phyloP scores from a whole-genome alignment of 768 basidiomycete species.

The Mycena latifolia region DNA sequence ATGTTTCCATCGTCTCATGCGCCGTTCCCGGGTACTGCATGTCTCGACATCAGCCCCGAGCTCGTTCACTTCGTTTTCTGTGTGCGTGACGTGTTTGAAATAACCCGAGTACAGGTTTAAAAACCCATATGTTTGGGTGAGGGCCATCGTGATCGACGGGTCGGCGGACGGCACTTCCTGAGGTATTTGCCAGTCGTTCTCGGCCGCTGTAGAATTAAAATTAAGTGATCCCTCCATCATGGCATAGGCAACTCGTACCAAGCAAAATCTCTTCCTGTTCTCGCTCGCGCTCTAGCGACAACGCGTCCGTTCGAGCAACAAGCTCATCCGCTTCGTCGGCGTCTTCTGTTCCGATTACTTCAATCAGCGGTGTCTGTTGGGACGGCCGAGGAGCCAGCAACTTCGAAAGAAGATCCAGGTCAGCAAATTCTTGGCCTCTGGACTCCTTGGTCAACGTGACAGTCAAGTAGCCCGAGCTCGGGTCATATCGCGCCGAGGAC shows the following conservation, averaged over 20 bases:
- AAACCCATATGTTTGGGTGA: slow-evolving; percentile 78
- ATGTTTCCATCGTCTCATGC: slow-evolving; percentile 63
- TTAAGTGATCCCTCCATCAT: not conserved
- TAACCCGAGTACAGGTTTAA: slow-evolving; percentile 81
- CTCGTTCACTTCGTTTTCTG: slow-evolving; percentile 87
- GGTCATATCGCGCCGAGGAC: slow-evolving; percentile 81
- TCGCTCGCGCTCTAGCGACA: slow-evolving; percentile 68
- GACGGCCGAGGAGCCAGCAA: slow-evolving; percentile 76
- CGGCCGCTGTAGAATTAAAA: slow-evolving; percentile 63
- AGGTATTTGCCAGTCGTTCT: slow-evolving; percentile 84
- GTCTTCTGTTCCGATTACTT: slow-evolving; percentile 63
- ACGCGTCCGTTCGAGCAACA: slow-evolving; percentile 53
- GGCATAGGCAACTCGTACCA: slow-evolving; percentile 59
- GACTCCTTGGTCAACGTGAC: slow-evolving; percentile 79
- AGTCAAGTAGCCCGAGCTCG: slow-evolving; percentile 81
- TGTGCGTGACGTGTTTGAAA: slow-evolving; percentile 77
- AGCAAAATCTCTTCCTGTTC: slow-evolving; percentile 69
- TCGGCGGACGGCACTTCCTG: slow-evolving; percentile 69
- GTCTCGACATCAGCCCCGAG: slow-evolving; percentile 77
- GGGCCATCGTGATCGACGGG: slow-evolving; percentile 53
- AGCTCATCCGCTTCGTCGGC: slow-evolving; percentile 54
- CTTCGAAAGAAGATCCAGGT: slow-evolving; percentile 84
- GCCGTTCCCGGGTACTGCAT: slow-evolving; percentile 63
- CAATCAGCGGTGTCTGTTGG: slow-evolving; percentile 58
- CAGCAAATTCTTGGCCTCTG: slow-evolving; percentile 76